Evolutionary conservation across 257 asterid genomes (phyloP).

Genomic region (Echites panduratus): DNA sequence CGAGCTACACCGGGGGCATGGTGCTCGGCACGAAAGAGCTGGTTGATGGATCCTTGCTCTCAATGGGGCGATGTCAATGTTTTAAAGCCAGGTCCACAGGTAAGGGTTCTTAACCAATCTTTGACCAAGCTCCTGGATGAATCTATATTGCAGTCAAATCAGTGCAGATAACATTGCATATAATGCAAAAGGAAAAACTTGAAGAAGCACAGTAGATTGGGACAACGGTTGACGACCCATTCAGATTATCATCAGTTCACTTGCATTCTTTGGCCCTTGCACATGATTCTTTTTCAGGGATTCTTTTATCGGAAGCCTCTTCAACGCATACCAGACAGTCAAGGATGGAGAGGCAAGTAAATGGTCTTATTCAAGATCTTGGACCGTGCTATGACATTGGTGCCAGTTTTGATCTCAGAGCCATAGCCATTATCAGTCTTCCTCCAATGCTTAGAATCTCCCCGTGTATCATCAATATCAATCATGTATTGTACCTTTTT

Average conservation of each 20-base stretch:
- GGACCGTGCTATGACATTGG: slow-evolving; percentile 9
- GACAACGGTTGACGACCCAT: neutral
- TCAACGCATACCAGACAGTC: slow-evolving; percentile 23
- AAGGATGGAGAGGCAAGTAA: slow-evolving; percentile 24
- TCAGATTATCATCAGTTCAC: slow-evolving; percentile 11
- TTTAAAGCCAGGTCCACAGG: slow-evolving; percentile 60
- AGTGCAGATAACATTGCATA: slow-evolving; percentile 38
- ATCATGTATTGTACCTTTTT: slow-evolving; percentile 12
- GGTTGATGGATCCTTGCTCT: slow-evolving; percentile 84
- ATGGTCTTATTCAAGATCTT: slow-evolving; percentile 16
- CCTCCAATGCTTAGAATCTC: slow-evolving; percentile 20
- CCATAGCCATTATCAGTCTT: slow-evolving; percentile 12
- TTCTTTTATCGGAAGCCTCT: slow-evolving; percentile 26
- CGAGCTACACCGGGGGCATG: slow-evolving; percentile 87
- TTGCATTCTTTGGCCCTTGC: slow-evolving; percentile 27
- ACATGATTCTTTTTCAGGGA: slow-evolving; percentile 33
- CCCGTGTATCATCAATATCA: slow-evolving; percentile 11
- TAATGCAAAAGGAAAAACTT: neutral
- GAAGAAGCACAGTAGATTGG: neutral
- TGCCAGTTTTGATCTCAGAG: slow-evolving; percentile 6
- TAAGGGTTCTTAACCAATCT: slow-evolving; percentile 42
- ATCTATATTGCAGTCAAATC: slow-evolving; percentile 42
- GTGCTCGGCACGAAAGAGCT: slow-evolving; percentile 63
- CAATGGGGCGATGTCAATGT: slow-evolving; percentile 83
- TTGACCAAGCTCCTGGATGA: slow-evolving; percentile 45